Percentiles rank a stretch among this genome's conserved stretches.
These are phyloP conservation scores for Chaetoceros tenuissimus DNA, from an alignment of 108 stramenopile species.

Conservation along the genomic window DNA sequence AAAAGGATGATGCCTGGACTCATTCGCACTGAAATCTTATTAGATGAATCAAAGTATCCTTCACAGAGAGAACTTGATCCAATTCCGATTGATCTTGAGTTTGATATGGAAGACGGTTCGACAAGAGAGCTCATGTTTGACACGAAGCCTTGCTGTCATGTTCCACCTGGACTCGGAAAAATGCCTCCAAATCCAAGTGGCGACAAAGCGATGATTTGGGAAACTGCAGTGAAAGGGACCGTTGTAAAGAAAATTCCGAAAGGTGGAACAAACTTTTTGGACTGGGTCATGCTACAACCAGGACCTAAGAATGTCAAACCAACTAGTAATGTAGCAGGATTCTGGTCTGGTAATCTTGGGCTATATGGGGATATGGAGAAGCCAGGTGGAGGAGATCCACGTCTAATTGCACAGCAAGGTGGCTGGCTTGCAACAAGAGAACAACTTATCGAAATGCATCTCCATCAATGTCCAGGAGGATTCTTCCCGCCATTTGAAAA, in stretches of 20 bases:
- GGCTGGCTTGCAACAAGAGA: slow-evolving; percentile 74
- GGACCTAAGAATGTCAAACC: slow-evolving; percentile 28
- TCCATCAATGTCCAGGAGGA: slow-evolving; percentile 46
- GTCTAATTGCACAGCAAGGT: slow-evolving; percentile 48
- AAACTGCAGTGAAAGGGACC: slow-evolving; percentile 55
- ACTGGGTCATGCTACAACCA: slow-evolving; percentile 34
- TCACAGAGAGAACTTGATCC: slow-evolving; percentile 31
- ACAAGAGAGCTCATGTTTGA: slow-evolving; percentile 29
- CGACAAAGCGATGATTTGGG: slow-evolving; percentile 59
- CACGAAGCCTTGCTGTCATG: slow-evolving; percentile 49
- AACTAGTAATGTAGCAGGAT: slow-evolving; percentile 42
- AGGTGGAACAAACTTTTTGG: slow-evolving; percentile 15
- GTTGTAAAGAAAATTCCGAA: slow-evolving; percentile 47
- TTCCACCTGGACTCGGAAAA: slow-evolving; percentile 19
- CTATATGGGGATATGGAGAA: slow-evolving; percentile 20
- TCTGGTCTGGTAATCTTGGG: slow-evolving; percentile 52
- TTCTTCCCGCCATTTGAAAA: slow-evolving; percentile 67
- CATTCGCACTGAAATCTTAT: slow-evolving; percentile 49
- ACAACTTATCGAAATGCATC: slow-evolving; percentile 53
- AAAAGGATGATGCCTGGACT: slow-evolving; percentile 61
- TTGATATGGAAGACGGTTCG: slow-evolving; percentile 5
- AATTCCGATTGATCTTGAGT: slow-evolving; percentile 20
- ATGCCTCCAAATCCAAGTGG: slow-evolving; percentile 35
- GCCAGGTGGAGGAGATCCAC: slow-evolving; percentile 17
- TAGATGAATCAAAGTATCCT: slow-evolving; percentile 16